A percentile compares a stretch with the other conserved stretches of the same genome.
Conservation (phyloP, 441 rosid genomes). For the Melastoma candidum region DNA sequence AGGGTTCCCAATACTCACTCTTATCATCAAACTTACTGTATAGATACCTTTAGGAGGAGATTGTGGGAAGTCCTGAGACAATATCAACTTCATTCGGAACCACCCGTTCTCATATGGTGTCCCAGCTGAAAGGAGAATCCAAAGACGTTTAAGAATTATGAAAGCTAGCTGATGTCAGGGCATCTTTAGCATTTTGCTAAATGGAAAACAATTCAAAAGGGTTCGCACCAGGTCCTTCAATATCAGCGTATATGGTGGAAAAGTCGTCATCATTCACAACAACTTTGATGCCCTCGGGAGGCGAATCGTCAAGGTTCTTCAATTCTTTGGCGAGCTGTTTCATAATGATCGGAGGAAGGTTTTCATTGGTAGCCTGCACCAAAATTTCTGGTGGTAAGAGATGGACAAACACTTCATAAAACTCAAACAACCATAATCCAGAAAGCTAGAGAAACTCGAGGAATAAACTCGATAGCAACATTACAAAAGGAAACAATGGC, state of each 20-base stretch:
- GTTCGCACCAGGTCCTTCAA: slow-evolving; percentile 89
- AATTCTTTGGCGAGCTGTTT: slow-evolving; percentile 94
- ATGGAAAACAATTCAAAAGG: slow-evolving; percentile 6
- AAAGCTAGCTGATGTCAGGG: not conserved
- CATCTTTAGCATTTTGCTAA: not conserved
- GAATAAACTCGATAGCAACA: no score
- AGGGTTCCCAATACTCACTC: not conserved
- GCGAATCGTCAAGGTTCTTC: slow-evolving; percentile 91
- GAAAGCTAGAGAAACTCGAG: no score
- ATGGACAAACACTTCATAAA: no score
- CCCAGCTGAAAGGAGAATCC: slow-evolving; percentile 56
- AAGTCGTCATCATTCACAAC: slow-evolving; percentile 89
- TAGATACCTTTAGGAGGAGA: slow-evolving; percentile 82
- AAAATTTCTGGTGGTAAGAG: no score
- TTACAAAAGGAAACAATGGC: no score
- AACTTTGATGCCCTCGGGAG: slow-evolving; percentile 96
- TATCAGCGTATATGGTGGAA: slow-evolving; percentile 87
- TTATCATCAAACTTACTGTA: no score
- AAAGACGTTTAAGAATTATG: slow-evolving; percentile 2
- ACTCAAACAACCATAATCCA: no score
- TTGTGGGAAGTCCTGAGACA: slow-evolving; percentile 82
- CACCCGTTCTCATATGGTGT: slow-evolving; percentile 93
- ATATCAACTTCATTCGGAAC: slow-evolving; percentile 84
- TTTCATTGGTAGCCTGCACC: slow-evolving; percentile 84
- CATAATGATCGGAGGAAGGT: slow-evolving; percentile 92